Percentiles rank a stretch among this genome's conserved stretches.
These are phyloP conservation scores for Protomyces lactucae-debilis DNA, from an alignment of 1,139 yeast species.

Conservation along the genomic window DNA sequence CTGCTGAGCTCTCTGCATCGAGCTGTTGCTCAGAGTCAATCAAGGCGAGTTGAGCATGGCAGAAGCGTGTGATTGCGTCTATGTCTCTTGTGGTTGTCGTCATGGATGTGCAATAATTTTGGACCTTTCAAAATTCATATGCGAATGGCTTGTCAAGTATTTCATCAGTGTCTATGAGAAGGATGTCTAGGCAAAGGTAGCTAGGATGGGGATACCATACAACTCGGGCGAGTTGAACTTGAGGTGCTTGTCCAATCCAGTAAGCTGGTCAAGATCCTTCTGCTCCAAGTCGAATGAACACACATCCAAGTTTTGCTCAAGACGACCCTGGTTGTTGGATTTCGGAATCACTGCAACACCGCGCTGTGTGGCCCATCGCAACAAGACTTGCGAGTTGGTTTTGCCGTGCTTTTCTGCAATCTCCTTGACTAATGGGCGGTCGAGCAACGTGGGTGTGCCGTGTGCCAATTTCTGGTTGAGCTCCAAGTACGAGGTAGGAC, in stretches of 20 bases:
- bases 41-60: conserved; percentile 9
- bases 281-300: conserved; percentile 53
- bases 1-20: conserved; percentile 12
- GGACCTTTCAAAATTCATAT: background rate
- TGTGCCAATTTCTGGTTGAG: conserved; percentile 39
- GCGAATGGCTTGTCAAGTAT: background rate
- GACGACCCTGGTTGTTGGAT: conserved; percentile 58
- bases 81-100: background rate
- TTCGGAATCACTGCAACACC: conserved; percentile 67
- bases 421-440: conserved; percentile 47
- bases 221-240: conserved; percentile 54
- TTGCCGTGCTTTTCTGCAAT: conserved; percentile 55
- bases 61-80: background rate
- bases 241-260: conserved; percentile 56
- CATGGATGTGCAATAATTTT: too few species aligned
- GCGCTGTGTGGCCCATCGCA: conserved; percentile 65
- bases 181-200: background rate
- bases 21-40: conserved; percentile 12
- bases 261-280: conserved; percentile 50
- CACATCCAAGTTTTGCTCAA: conserved; percentile 50
- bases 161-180: background rate
- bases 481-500: conserved; percentile 32
- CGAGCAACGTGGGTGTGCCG: conserved; percentile 37
- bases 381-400: conserved; percentile 56
- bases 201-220: background rate